These are phyloP conservation scores for Geotrichum aggregatum DNA, from an alignment of 1,139 yeast genomes.

Conservation along the genomic window DNA sequence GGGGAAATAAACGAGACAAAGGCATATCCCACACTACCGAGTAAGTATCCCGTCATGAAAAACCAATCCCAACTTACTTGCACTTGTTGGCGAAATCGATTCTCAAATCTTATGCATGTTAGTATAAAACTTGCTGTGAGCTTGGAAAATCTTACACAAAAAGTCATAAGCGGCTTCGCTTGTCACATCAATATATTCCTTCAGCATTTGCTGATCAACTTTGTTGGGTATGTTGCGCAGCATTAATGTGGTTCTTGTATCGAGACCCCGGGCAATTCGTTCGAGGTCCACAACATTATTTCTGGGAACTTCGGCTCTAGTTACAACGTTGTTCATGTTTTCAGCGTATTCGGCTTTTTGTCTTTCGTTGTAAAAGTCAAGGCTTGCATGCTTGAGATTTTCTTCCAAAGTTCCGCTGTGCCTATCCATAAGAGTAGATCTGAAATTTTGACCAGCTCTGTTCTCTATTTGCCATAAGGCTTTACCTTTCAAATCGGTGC, in stretches of 20 bases:
- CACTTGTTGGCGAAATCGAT: conserved; percentile 50
- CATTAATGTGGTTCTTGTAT: conserved; percentile 48
- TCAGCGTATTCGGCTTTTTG: conserved; percentile 1
- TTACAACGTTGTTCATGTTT: conserved; percentile 25
- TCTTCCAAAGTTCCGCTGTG: conserved; percentile 18
- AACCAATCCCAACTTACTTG: conserved; percentile 34
- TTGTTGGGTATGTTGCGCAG: conserved; percentile 51
- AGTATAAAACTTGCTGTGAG: conserved; percentile 20
- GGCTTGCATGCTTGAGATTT: conserved; percentile 25
- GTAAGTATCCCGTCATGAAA: not conserved
- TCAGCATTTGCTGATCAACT: conserved; percentile 44
- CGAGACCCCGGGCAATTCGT: conserved; percentile 41
- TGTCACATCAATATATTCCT: conserved; percentile 46
- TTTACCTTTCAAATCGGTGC: too few relatives aligned
- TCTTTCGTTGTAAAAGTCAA: conserved; percentile 19
- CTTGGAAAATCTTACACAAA: conserved; percentile 40
- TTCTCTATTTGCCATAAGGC: conserved; percentile 1
- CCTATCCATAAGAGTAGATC: conserved; percentile 15
- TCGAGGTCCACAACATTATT: conserved; percentile 39
- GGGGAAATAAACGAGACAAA: conserved; percentile 48
- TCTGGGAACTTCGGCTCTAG: conserved; percentile 35
- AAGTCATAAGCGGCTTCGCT: conserved; percentile 51
- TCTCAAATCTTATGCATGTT: conserved; percentile 39
- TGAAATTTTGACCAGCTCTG: conserved; percentile 21
- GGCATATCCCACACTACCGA: conserved; percentile 47